Base-by-base conservation (phyloP, 1,284 basidiomycete genomes). In the Ustilago shanxiensis region DNA sequence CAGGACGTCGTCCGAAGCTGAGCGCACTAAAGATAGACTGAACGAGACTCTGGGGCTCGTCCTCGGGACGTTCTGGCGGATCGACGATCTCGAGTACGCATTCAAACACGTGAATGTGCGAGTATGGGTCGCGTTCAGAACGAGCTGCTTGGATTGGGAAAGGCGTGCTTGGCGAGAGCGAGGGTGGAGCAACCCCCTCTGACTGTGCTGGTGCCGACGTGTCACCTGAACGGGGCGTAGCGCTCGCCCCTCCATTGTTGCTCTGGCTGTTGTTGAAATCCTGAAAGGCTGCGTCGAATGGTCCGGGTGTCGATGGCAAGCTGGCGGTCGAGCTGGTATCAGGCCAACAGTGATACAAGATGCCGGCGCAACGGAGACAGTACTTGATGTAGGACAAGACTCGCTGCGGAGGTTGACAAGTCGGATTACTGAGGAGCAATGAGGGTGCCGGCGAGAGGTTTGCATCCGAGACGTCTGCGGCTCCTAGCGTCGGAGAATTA, bases 281-380 rank as follows among this genome's bases (percentile, higher is more conserved):
- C 20, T 60, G 60, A 35, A 76, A 76, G 1, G 73, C 68, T 0
- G 61, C 68, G 5, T 76, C 68, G 37, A 76, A 76, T 2, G 73
- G 73, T 29, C 73, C 68, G 1, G 73, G 73, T n/a, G 73, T 76
- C 5, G 54, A 13, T 3, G 73, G 73, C 18, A 67, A 29, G 31
- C 66, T 72, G 16, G 64, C 24, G 31, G 52, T 62, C 16, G 79
- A 79, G 55, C 66, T 71, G 9, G 73, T 66, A 54, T 83, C 82
- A 22, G 80, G 80, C 82, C 80, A 83, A 45, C 72, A 85, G 77
- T 90, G 89, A 76, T 89, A 89, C 28, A 89, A 79, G 60, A 89
- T 88, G 1, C 89, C 89, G 0, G 87, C 85, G 22, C 87, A 89
- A 14, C 89, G 88, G 9, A 90, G 79, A 29, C 89, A 87, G 68